Evolutionary conservation across 2,329 filamentous ascomycete species (phyloP).

Genomic region (Chaetomium olivaceum): DNA sequence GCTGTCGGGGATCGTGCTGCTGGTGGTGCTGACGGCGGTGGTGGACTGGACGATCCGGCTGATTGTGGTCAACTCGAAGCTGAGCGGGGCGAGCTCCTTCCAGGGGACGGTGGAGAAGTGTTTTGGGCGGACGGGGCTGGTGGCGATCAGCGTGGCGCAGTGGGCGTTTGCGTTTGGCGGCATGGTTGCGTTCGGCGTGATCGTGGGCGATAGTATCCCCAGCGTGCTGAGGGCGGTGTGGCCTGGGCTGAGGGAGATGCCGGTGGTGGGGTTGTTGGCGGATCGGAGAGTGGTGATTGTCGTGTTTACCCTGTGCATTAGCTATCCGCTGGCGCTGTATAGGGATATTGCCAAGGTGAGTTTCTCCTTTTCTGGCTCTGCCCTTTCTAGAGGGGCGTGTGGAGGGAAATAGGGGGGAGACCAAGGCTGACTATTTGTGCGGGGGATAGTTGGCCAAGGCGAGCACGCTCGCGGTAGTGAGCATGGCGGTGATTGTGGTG

Average conservation of each 20-base stretch:
- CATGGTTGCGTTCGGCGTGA: conserved; percentile 97
- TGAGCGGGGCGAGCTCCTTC: conserved; percentile 90
- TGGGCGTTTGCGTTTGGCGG: conserved; percentile 99
- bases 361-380: background rate
- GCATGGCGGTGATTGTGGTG: conserved; percentile 86
- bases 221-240: conserved; percentile 83
- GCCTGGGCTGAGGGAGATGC: conserved; percentile 69
- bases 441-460: conserved; percentile 82
- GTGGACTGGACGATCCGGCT: conserved; percentile 98
- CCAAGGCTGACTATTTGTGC: conserved; percentile 15
- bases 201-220: conserved; percentile 94
- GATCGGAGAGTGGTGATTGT: conserved; percentile 82
- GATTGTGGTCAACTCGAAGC: conserved; percentile 96
- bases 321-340: conserved; percentile 89
- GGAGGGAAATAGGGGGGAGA: background rate
- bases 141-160: conserved; percentile 87
- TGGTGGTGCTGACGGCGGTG: conserved; percentile 76
- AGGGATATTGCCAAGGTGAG: conserved; percentile 92
- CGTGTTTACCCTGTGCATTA: conserved; percentile 82
- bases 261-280: conserved; percentile 79
- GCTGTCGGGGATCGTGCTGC: conserved; percentile 72
- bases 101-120: conserved; percentile 95
- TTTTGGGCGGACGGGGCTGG: conserved; percentile 82
- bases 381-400: background rate
- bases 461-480: conserved; percentile 86